phyloP scores from a whole-genome alignment of 2,329 filamentous ascomycete genomes.

The Lasiodiplodia hormozganensis region DNA sequence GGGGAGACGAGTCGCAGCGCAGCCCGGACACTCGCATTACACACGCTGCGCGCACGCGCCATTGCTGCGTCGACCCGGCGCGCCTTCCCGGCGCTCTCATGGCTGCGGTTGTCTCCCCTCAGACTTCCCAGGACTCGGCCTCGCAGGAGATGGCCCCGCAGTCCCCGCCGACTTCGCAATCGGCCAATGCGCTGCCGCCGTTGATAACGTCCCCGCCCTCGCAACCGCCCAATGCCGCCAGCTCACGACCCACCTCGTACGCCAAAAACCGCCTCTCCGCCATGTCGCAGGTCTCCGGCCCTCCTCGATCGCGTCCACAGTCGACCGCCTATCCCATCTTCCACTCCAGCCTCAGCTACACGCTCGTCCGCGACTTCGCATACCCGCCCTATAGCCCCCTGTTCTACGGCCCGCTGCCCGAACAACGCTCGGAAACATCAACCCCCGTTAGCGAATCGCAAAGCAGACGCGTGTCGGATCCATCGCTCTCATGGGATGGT shows the following conservation, averaged over 20 bases:
- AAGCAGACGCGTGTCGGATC: conserved; percentile 78
- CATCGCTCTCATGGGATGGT: conserved; percentile 75
- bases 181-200: conserved; percentile 54
- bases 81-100: conserved; percentile 34
- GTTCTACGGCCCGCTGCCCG: conserved; percentile 91
- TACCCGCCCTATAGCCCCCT: conserved; percentile 83
- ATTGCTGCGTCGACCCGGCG: conserved; percentile 9
- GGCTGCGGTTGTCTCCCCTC: conserved; percentile 47
- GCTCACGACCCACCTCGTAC: conserved; percentile 68
- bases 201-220: conserved; percentile 59
- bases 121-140: conserved; percentile 38
- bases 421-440: conserved; percentile 79
- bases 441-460: conserved; percentile 79
- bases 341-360: conserved; percentile 84
- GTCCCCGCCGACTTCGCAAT: conserved; percentile 38
- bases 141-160: conserved; percentile 29
- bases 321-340: conserved; percentile 85
- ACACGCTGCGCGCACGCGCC: conserved; percentile 9
- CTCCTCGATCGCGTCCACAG: conserved; percentile 73
- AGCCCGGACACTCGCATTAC: conserved; percentile 15
- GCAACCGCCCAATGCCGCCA: conserved; percentile 61
- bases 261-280: conserved; percentile 78
- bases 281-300: conserved; percentile 74
- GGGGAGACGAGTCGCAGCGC: conserved; percentile 25
- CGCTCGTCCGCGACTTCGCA: conserved; percentile 95